Base-by-base conservation (phyloP, 176 grass and related monocot species). In the Thinopyrum elongatum region DNA sequence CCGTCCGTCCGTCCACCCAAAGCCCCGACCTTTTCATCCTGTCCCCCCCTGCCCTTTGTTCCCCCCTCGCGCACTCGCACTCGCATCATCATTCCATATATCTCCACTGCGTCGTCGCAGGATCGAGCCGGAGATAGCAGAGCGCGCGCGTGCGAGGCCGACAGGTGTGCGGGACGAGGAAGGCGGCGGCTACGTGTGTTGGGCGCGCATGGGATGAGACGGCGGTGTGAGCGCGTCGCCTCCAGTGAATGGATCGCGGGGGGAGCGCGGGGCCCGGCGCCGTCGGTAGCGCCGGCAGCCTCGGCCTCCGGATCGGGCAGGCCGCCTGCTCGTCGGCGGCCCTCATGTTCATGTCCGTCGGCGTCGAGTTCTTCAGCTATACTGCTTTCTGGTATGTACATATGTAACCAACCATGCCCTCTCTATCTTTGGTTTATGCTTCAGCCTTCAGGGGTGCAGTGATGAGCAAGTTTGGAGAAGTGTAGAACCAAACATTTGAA, bases 321-420 rank as follows among this genome's bases (percentile, higher is more conserved):
- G 93, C 91, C 22, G 84, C 91, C 86, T 98, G 94, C 85, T 95
- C 95, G 65, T 92, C 93, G 9, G 91, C 91, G 10, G 89, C 95
- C 4, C 91, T 98, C 72, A 88, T 98, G 69, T 93, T 98, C 90
- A 95, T 98, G 91, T 95, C 95, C 58, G 81, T 98, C 26, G 90
- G 91, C 41, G 93, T 98, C 83, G 93, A 98, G 80, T 95, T 98
- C 95, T 95, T 94, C 62, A 95, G 93, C 90, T 95, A 95, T 33
- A 98, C 95, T 12, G 88, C 93, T 65, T 98, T 98, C 78, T 95
- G 93, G 95, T 98, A 82, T 19, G 68, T 3, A 16, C 5, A 1
- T n/a, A n/a, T n/a, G n/a, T n/a, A n/a, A n/a, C 2, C 26, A 16
- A 12, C 41, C 10, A 35, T 39, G 36, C 34, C 7, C 31, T n/a